Base-by-base conservation (phyloP, 1,284 basidiomycete genomes). In the Paramarasmius palmivorus region DNA sequence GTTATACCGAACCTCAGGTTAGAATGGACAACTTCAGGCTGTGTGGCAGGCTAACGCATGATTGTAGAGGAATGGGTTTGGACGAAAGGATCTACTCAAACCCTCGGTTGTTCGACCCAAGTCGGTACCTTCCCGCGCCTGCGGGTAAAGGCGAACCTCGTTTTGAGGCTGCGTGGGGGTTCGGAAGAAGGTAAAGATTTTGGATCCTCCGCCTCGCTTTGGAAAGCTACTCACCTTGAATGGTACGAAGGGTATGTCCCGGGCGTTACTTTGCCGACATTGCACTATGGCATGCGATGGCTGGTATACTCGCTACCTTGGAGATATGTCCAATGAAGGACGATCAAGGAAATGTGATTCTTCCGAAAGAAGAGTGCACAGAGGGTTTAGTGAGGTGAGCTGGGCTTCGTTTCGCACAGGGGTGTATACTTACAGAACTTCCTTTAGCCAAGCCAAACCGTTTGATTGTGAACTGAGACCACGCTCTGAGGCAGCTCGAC, bases 131-230 rank as follows among this genome's bases (percentile, higher is more conserved):
- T 17, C 46, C 53, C 3, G 35, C 49, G 23, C 53, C 53, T 35
- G 22, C 26, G 20, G 46, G 46, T 10, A 49, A 54, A 9, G 25
- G 25, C n/a, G 53, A 54, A 23, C 53, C 53, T 34, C 47, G 40
- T 23, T 45, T 45, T 26, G n/a, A 22, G 14, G 35, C 26, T 9
- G 34, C 26, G 4, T 54, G 35, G 32, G 51, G 51, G 1, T 53
- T 47, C 22, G 51, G 51, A 19, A 26, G 51, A 53, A 22, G 51
- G 51, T 39, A 34, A 35, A 29, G 35, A 23, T n/a, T 15, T 15
- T n/a, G 25, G n/a, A 10, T 6, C 10, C 17, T 32, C 7, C 12
- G 17, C 22, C 9, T 23, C 44, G 12, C 12, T 29, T 23, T 29
- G 20, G 15, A 1, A 1, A 42, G 2, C 44, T 12, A 7, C 10